These are phyloP conservation scores for Lentinula detonsa DNA, from an alignment of 768 basidiomycete species.

Conservation along the genomic window DNA sequence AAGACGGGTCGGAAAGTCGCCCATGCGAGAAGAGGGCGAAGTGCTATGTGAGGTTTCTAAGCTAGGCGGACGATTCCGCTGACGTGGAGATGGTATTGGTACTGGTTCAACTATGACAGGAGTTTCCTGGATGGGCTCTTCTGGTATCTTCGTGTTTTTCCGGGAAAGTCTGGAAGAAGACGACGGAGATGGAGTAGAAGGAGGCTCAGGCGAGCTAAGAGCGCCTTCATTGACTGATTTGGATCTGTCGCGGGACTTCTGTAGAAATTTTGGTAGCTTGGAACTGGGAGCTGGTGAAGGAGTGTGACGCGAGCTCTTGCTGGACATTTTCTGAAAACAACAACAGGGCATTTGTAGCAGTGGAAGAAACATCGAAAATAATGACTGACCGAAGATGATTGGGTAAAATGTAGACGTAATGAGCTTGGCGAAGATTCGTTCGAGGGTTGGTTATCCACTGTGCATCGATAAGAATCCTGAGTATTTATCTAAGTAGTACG, in stretches of 20 bases:
- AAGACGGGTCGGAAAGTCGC: conserved; percentile 69
- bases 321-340: conserved; percentile 30
- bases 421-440: background rate
- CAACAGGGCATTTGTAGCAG: conserved; percentile 4
- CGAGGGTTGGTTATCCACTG: background rate
- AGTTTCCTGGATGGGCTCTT: conserved; percentile 32
- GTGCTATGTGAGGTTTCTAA: conserved; percentile 45
- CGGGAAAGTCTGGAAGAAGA: conserved; percentile 19
- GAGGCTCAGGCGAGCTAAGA: conserved; percentile 31
- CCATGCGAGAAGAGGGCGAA: conserved; percentile 44
- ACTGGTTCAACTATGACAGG: conserved; percentile 67
- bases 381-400: conserved; percentile 3
- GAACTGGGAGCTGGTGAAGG: conserved; percentile 38
- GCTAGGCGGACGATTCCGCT: conserved; percentile 38
- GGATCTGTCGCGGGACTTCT: conserved; percentile 58
- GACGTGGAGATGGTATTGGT: conserved; percentile 35
- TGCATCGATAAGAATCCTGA: conserved; percentile 2
- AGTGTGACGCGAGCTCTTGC: conserved; percentile 36
- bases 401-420: conserved; percentile 9
- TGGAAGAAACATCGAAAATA: background rate
- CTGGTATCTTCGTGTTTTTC: conserved; percentile 30
- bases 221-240: conserved; percentile 43
- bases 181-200: conserved; percentile 20
- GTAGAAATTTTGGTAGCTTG: conserved; percentile 64
- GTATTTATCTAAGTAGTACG: background rate